Percentiles rank a stretch among this genome's conserved stretches.
Evolutionary conservation across 495 filamentous ascomycete genomes (phyloP).

Genomic region (Penicillium salamii): DNA sequence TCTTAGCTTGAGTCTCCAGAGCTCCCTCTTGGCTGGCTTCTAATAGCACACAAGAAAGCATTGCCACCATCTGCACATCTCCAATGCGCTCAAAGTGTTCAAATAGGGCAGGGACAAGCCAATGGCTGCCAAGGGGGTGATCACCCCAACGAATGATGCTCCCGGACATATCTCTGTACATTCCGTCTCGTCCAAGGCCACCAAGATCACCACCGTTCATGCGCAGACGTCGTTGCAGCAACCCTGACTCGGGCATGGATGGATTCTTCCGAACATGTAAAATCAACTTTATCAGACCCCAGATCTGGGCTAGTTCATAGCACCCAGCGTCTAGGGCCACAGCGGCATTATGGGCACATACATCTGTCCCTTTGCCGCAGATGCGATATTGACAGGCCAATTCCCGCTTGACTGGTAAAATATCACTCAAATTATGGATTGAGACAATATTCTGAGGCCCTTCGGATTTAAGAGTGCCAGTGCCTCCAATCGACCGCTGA

Average conservation of each 20-base stretch:
- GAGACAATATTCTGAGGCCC: constrained; percentile 57
- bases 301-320: constrained; percentile 74
- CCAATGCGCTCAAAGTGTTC: constrained; percentile 74
- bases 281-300: constrained; percentile 76
- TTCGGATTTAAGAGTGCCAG: constrained; percentile 33
- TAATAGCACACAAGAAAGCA: constrained; percentile 86
- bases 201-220: constrained; percentile 26
- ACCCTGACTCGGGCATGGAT: constrained; percentile 50
- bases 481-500: constrained; percentile 52
- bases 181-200: constrained; percentile 4
- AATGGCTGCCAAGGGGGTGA: constrained; percentile 72
- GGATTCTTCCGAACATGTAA: constrained; percentile 68
- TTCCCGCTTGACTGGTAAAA: constrained; percentile 72
- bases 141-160: constrained; percentile 80
- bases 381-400: constrained; percentile 78
- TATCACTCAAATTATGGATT: constrained; percentile 62
- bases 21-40: constrained; percentile 48
- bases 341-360: constrained; percentile 78
- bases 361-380: constrained; percentile 73
- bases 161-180: constrained; percentile 26
- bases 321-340: constrained; percentile 73
- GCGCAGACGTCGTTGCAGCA: constrained; percentile 13
- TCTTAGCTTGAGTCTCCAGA: constrained; percentile 16
- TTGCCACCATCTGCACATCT: constrained; percentile 91
- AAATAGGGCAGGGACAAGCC: constrained; percentile 65